Conservation (phyloP, 2,329 filamentous ascomycete species). For the Ascochyta fabae region DNA sequence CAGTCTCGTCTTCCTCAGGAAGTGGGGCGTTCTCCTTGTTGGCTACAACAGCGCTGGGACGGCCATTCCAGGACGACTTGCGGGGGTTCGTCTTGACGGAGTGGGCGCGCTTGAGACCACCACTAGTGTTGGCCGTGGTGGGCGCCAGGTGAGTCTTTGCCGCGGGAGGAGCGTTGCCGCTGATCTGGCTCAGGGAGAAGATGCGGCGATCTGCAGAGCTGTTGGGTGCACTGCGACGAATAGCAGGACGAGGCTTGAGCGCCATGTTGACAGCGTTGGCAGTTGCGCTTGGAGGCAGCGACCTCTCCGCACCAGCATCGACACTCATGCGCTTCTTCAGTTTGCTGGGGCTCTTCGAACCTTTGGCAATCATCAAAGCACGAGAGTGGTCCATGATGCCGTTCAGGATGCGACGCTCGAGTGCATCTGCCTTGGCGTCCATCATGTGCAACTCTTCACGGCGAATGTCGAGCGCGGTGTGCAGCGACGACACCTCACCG, state of each 20-base stretch:
- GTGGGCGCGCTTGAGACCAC: conserved; percentile 61
- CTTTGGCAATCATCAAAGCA: conserved; percentile 79
- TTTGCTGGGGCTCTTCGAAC: conserved; percentile 49
- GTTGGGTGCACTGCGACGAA: conserved; percentile 47
- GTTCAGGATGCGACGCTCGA: conserved; percentile 92
- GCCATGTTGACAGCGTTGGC: conserved; percentile 52
- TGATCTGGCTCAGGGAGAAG: conserved; percentile 88
- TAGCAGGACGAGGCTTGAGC: conserved; percentile 57
- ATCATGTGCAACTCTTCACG: conserved; percentile 90
- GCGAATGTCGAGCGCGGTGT: conserved; percentile 86
- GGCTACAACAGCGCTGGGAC: conserved; percentile 36
- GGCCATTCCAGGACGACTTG: conserved; percentile 47
- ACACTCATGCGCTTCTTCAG: conserved; percentile 42
- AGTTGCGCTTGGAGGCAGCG: conserved; percentile 42
- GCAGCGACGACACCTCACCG: conserved; percentile 86
- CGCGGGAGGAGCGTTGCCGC: conserved; percentile 68
- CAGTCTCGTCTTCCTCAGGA: conserved; percentile 52
- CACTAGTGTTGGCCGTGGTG: conserved; percentile 42
- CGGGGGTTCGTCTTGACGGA: conserved; percentile 49
- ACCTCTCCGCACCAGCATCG: conserved; percentile 45
- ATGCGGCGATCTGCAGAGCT: conserved; percentile 70
- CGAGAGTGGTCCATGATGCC: conserved; percentile 96
- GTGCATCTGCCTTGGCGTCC: conserved; percentile 83
- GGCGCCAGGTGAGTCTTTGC: conserved; percentile 47
- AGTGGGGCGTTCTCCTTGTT: conserved; percentile 58